Percentiles rank a stretch among this genome's conserved stretches.
Conservation (phyloP, 1,139 yeast genomes). For the Protomyces inouyei region DNA sequence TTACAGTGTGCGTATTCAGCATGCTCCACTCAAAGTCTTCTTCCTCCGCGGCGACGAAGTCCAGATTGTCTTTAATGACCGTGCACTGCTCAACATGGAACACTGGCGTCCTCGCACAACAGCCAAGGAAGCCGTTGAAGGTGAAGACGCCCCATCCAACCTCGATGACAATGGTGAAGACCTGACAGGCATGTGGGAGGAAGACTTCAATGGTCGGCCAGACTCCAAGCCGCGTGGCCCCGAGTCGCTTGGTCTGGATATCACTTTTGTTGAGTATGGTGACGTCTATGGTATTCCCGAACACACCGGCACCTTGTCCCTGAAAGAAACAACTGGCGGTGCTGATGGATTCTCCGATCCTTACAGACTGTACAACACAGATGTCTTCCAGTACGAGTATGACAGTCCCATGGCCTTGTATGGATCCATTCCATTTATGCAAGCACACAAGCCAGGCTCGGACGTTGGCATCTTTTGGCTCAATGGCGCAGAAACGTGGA, state of each 20-base stretch:
- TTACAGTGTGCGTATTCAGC: conserved; percentile 44
- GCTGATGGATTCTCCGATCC: conserved; percentile 53
- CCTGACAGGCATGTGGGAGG: conserved; percentile 40
- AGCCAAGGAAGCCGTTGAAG: conserved; percentile 32
- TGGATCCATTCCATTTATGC: conserved; percentile 84
- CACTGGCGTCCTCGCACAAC: conserved; percentile 53
- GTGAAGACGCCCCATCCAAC: conserved; percentile 14
- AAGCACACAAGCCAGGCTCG: conserved; percentile 56
- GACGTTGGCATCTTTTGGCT: conserved; percentile 86
- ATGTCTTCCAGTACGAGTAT: conserved; percentile 85
- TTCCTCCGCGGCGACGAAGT: conserved; percentile 46
- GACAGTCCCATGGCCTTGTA: conserved; percentile 85
- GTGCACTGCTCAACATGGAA: conserved; percentile 68
- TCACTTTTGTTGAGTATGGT: conserved; percentile 55
- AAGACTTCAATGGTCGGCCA: conserved; percentile 48
- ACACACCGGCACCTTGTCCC: conserved; percentile 74
- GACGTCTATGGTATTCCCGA: conserved; percentile 91
- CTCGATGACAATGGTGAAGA: conserved; percentile 32
- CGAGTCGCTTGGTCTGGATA: conserved; percentile 78
- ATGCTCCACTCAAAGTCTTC: conserved; percentile 52
- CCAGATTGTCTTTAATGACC: conserved; percentile 61
- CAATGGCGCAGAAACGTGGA: conserved; percentile 86
- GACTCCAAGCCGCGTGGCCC: conserved; percentile 68
- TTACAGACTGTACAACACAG: conserved; percentile 84
- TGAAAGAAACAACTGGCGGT: conserved; percentile 56